Evolutionary conservation across 345 rosid species (phyloP).

Genomic region (Excoecaria cochinchinensis): DNA sequence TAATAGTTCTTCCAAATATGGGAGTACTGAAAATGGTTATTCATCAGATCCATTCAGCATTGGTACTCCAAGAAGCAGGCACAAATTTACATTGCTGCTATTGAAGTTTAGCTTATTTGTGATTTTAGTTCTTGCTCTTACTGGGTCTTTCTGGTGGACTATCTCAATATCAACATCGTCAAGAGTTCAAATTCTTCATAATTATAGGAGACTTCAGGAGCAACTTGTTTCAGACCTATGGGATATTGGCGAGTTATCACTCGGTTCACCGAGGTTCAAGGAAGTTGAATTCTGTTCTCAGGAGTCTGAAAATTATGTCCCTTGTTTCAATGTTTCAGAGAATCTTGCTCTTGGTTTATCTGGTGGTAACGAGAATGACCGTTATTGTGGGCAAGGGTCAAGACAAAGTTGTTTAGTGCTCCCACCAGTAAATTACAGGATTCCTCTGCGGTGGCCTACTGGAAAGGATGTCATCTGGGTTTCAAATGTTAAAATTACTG

Average conservation of each 20-base stretch:
- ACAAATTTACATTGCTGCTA: constrained; percentile 50
- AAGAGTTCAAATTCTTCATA: constrained; percentile 69
- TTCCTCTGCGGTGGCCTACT: constrained; percentile 97
- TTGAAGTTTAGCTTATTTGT: constrained; percentile 72
- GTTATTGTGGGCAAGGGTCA: constrained; percentile 55
- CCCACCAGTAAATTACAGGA: constrained; percentile 70
- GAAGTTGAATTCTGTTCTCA: constrained; percentile 71
- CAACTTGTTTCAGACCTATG: constrained; percentile 82
- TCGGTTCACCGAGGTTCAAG: constrained; percentile 66
- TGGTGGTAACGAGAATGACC: constrained; percentile 57
- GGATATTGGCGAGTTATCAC: constrained; percentile 90
- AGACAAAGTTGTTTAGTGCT: constrained; percentile 64
- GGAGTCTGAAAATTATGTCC: constrained; percentile 73
- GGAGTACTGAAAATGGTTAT: constrained; percentile 55
- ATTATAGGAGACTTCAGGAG: constrained; percentile 82
- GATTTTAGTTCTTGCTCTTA: constrained; percentile 61
- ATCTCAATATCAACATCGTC: constrained; percentile 66
- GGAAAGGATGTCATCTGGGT: constrained; percentile 95
- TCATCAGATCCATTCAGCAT: constrained; percentile 47
- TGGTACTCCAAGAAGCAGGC: constrained; percentile 59
- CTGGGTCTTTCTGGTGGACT: constrained; percentile 96
- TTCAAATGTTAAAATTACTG: constrained; percentile 81
- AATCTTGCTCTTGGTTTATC: constrained; percentile 52
- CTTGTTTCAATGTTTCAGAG: constrained; percentile 78
- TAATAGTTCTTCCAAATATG: constrained; percentile 56